A percentile compares a stretch with the other conserved stretches of the same genome.
Conservation (phyloP, 345 rosid genomes). For the Pistacia integerrima region DNA sequence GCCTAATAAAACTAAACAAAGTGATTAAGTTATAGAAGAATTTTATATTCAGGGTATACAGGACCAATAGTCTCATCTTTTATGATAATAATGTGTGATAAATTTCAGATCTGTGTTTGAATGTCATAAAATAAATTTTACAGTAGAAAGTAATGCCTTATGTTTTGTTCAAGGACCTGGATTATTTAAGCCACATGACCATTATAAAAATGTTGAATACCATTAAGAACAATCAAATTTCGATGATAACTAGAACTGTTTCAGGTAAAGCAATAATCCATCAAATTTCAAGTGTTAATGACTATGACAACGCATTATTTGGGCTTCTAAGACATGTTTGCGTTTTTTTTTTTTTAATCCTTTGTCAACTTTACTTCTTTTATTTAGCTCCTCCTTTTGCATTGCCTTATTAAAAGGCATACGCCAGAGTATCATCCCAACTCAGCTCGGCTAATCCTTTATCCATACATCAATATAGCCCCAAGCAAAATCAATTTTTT, state of each 20-base stretch:
- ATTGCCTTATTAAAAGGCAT: neutral
- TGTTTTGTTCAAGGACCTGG: neutral
- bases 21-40: neutral
- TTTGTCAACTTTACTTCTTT: neutral
- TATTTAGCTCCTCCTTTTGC: neutral
- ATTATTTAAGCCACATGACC: neutral
- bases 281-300: neutral
- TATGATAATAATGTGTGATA: neutral
- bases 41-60: neutral
- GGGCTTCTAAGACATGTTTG: neutral
- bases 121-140: neutral
- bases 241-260: neutral
- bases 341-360: neutral
- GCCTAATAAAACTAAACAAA: neutral
- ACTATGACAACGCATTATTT: neutral
- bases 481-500: neutral
- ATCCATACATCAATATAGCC: neutral
- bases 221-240: no score
- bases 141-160: neutral
- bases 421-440: neutral
- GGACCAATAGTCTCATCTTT: neutral
- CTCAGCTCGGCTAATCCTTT: neutral
- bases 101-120: neutral
- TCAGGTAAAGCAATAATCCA: constrained; percentile 4
- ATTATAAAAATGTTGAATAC: neutral